A percentile compares a stretch with the other conserved stretches of the same genome.
These are phyloP conservation scores for Martiniozyma abietophila DNA, from an alignment of 805 yeast genomes.

Conservation along the genomic window DNA sequence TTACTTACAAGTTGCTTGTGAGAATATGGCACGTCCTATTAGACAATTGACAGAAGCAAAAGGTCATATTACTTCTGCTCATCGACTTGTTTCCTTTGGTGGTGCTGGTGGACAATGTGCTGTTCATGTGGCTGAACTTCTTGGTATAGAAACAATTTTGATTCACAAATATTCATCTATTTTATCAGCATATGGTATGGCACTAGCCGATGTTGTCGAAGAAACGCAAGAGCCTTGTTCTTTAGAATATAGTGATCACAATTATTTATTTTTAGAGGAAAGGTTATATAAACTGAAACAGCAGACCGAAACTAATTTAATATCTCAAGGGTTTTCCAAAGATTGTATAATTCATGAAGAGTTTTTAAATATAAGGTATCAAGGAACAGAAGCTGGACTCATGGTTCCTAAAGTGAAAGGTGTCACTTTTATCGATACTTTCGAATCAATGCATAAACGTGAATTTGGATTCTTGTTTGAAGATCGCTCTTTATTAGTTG, in stretches of 20 bases:
- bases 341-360: conserved; percentile 45
- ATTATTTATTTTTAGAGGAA: conserved; percentile 28
- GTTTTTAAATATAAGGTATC: conserved; percentile 69
- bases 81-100: conserved; percentile 75
- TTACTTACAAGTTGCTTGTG: conserved; percentile 75
- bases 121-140: conserved; percentile 58
- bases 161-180: conserved; percentile 79
- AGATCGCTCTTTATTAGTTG: conserved; percentile 47
- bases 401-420: conserved; percentile 40
- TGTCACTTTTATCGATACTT: conserved; percentile 32
- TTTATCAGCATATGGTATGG: conserved; percentile 81
- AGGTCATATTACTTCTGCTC: conserved; percentile 59
- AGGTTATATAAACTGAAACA: conserved; percentile 37
- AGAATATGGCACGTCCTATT: conserved; percentile 86
- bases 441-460: conserved; percentile 46
- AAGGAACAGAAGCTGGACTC: conserved; percentile 83
- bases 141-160: conserved; percentile 60
- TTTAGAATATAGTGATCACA: conserved; percentile 27
- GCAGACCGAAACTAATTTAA: conserved; percentile 33
- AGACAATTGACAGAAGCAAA: conserved; percentile 78
- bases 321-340: conserved; percentile 44
- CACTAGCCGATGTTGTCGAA: conserved; percentile 75
- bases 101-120: conserved; percentile 96
- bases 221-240: conserved; percentile 73
- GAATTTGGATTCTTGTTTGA: conserved; percentile 67